phyloP scores from a whole-genome alignment of 176 grass and related monocot genomes.

The Oryza glumipatula region DNA sequence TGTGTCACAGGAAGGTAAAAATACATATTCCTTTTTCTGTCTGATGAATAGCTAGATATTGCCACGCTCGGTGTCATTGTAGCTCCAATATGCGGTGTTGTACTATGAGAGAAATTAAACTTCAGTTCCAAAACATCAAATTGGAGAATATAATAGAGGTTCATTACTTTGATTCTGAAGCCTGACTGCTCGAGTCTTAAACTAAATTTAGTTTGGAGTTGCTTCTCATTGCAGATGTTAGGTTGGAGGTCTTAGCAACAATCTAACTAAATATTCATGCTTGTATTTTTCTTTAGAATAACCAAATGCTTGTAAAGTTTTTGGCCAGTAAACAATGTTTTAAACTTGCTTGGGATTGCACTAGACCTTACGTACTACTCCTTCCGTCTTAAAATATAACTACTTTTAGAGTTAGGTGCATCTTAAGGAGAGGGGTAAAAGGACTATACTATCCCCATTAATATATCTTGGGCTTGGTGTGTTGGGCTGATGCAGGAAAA shows the following conservation, averaged over 20 bases:
- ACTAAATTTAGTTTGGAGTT: slow-evolving; percentile 15
- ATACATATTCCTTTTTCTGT: not conserved
- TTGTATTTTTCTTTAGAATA: not conserved
- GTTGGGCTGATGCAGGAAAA: too few relatives aligned
- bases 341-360: not conserved
- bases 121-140: not conserved
- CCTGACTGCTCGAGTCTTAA: not conserved
- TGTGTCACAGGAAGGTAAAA: not conserved
- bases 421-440: too few relatives aligned
- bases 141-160: not conserved
- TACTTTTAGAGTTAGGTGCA: too few relatives aligned
- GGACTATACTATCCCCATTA: too few relatives aligned
- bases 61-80: not conserved
- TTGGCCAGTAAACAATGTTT: not conserved
- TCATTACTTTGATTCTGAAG: slow-evolving; percentile 11
- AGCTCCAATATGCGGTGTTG: too few relatives aligned
- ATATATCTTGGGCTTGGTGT: too few relatives aligned
- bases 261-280: not conserved
- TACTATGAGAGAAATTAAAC: too few relatives aligned
- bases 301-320: not conserved
- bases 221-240: not conserved
- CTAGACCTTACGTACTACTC: not conserved
- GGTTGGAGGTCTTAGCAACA: not conserved
- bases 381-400: too few relatives aligned
- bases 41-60: not conserved